Percentiles rank a stretch among this genome's conserved stretches.
These are phyloP conservation scores for Candida neerlandica DNA, from an alignment of 1,139 yeast genomes.

Conservation along the genomic window DNA sequence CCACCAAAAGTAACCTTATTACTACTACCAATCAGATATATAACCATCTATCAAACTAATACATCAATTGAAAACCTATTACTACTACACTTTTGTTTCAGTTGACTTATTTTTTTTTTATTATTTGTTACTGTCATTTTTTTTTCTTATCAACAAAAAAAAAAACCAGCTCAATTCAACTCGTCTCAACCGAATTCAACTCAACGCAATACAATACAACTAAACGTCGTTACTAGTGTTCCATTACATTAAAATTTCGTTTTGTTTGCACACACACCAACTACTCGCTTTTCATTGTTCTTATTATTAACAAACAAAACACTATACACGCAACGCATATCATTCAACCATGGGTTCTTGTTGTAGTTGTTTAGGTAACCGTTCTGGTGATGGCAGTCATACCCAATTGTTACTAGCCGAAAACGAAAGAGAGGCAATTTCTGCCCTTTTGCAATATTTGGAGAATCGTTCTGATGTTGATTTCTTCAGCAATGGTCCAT, in stretches of 20 bases:
- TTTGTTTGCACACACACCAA: no score
- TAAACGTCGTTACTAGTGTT: no score
- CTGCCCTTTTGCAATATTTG: constrained; percentile 82
- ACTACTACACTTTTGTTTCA: not conserved
- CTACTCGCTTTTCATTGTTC: no score
- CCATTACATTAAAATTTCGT: no score
- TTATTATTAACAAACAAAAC: no score
- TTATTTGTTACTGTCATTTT: not conserved
- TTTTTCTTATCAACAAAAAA: constrained; percentile 3
- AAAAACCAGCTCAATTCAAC: not conserved
- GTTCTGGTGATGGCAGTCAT: constrained; percentile 48
- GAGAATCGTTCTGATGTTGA: constrained; percentile 87
- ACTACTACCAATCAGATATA: no score
- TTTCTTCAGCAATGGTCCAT: constrained; percentile 88
- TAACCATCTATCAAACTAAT: no score
- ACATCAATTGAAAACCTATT: not conserved
- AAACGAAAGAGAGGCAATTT: constrained; percentile 94
- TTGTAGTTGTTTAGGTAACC: constrained; percentile 58
- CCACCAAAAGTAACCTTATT: no score
- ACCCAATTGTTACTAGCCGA: constrained; percentile 89
- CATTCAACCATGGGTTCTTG: constrained; percentile 58
- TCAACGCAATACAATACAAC: not conserved
- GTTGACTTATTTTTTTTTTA: not conserved
- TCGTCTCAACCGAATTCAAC: not conserved
- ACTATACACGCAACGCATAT: not conserved